Evolutionary conservation across 2,329 filamentous ascomycete genomes (phyloP).

Genomic region (Ophiostoma novo-ulmi): DNA sequence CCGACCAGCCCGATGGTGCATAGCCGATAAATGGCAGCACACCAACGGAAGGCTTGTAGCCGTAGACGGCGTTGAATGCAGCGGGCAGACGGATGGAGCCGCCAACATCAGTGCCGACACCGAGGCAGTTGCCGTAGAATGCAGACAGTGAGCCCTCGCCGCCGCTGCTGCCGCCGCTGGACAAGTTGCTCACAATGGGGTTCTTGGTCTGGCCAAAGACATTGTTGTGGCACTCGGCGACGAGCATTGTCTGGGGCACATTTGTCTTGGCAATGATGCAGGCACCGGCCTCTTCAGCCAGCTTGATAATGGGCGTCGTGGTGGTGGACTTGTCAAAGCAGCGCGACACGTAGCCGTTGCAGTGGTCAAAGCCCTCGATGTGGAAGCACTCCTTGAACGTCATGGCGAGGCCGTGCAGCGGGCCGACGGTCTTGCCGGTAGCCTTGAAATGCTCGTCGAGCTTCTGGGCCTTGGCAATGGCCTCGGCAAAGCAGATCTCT

Average conservation of each 20-base stretch:
- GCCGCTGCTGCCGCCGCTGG: constrained; percentile 37
- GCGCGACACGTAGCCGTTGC: constrained; percentile 34
- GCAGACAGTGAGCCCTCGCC: constrained; percentile 37
- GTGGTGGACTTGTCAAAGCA: constrained; percentile 23
- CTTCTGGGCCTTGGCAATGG: constrained; percentile 32
- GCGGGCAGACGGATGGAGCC: constrained; percentile 31
- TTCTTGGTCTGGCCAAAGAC: constrained; percentile 37
- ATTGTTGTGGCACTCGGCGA: constrained; percentile 35
- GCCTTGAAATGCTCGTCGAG: constrained; percentile 35
- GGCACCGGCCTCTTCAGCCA: constrained; percentile 43
- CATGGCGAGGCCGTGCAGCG: constrained; percentile 44
- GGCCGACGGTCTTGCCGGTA: constrained; percentile 34
- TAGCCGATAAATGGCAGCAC: constrained; percentile 27
- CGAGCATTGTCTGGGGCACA: constrained; percentile 32
- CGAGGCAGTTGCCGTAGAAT: constrained; percentile 34
- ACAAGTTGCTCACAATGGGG: constrained; percentile 34
- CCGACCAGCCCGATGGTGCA: constrained; percentile 32
- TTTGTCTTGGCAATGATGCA: constrained; percentile 34
- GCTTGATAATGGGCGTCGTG: constrained; percentile 30
- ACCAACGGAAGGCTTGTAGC: constrained; percentile 32
- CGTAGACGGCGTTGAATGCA: constrained; percentile 33
- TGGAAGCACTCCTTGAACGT: constrained; percentile 47
- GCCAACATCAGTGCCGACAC: constrained; percentile 37
- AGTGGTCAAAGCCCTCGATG: constrained; percentile 38
- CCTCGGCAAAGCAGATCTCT: constrained; percentile 37